phyloP scores from a whole-genome alignment of 129 eudicot genomes.

The Kitagawia praeruptora region DNA sequence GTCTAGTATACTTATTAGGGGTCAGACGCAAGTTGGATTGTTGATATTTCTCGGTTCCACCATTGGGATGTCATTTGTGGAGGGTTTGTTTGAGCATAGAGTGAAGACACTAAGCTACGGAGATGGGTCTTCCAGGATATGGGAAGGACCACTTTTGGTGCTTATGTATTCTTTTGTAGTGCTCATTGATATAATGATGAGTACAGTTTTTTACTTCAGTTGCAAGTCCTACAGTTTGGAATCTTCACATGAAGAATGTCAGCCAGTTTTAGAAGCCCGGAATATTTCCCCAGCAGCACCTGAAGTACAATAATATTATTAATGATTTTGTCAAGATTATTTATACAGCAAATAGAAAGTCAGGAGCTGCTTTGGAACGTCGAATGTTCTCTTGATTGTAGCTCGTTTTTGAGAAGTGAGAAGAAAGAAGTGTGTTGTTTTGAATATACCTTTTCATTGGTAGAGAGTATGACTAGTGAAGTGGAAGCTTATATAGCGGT shows the following conservation, averaged over 20 bases:
- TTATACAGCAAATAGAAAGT: neutral
- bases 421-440: neutral
- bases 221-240: constrained; percentile 88
- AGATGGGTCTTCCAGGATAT: constrained; percentile 90
- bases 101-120: constrained; percentile 85
- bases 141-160: constrained; percentile 99
- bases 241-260: constrained; percentile 45
- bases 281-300: constrained; percentile 29
- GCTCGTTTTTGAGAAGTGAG: neutral
- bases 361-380: neutral
- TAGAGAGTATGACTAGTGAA: neutral
- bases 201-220: constrained; percentile 85
- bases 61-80: constrained; percentile 79
- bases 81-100: constrained; percentile 92
- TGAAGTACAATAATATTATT: constrained; percentile 24
- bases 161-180: constrained; percentile 81
- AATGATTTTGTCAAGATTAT: neutral
- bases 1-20: constrained; percentile 64
- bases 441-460: neutral
- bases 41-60: constrained; percentile 83
- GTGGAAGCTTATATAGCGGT: constrained; percentile 5
- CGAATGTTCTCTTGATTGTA: neutral
- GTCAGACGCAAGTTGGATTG: constrained; percentile 91
- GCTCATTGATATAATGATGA: constrained; percentile 92
- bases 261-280: constrained; percentile 68